Base-by-base conservation (phyloP, 805 yeast genomes). In the Saturnispora ahearnii region DNA sequence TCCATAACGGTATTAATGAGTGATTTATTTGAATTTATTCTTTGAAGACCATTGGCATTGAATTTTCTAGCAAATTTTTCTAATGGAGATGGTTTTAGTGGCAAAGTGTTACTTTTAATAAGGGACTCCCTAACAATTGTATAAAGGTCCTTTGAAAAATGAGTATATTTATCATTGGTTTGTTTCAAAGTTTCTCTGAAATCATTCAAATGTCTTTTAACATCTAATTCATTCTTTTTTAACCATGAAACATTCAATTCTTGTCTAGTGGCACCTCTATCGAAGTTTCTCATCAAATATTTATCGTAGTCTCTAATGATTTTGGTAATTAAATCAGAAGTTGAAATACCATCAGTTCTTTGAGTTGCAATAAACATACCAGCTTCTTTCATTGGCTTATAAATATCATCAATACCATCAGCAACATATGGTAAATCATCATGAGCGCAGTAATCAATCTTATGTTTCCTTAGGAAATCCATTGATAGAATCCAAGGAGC, bases 171-270 rank as follows among this genome's bases (percentile, higher is more conserved):
- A 51, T 72, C 75, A 59, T 81, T 86, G 59, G 87, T 83, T 62
- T 79, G 82, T 63, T 81, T 81, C 84, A 93, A 86, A 59, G 87
- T 87, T 24, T 85, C 78, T 57, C 96, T 75, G 70, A 93, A 91
- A 55, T 88, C 96, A 54, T 72, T 79, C 53, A 93, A 84, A 62
- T 90, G 96, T 59, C 89, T 87, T 66, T 87, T 89, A 69, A 93
- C 77, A 55, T 93, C 99, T 58, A 93, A 74, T 70, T 93, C 99
- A 66, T 93, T 93, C 68, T 93, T 93, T 70, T 93, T 93, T 59
- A 93, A 74, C 99, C 99, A 93, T 30, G 96, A 85, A 21, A 93
- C 98, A 62, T 93, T 93, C 60, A 93, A 77, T 62, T 93, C 99
- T 65, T 93, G 88, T 62, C 99, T 78, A 2, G 97, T 86, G 10